Evolutionary conservation across 805 yeast genomes (phyloP).

Genomic region (Candida silvatica): DNA sequence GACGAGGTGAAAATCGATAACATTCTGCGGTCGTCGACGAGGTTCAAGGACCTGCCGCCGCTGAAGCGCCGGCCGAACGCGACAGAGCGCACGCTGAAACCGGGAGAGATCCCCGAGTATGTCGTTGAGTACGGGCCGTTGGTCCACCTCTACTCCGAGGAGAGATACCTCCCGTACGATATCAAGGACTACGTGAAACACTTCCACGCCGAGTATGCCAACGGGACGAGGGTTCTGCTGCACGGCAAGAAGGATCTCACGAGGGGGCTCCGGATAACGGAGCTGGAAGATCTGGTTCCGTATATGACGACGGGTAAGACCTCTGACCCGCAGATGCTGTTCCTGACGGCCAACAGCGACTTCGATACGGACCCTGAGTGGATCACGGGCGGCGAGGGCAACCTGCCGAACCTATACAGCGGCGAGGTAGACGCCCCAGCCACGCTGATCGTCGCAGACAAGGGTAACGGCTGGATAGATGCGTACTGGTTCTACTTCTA

Average conservation of each 20-base stretch:
- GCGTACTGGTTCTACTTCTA: slow-evolving; percentile 96
- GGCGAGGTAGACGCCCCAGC: slow-evolving; percentile 83
- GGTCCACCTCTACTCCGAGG: slow-evolving; percentile 85
- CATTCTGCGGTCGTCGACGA: slow-evolving; percentile 8
- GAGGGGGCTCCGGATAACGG: slow-evolving; percentile 18
- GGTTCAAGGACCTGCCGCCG: slow-evolving; percentile 27
- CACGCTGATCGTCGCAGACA: slow-evolving; percentile 73
- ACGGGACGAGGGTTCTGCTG: slow-evolving; percentile 33
- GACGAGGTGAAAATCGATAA: slow-evolving; percentile 7
- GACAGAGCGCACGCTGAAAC: slow-evolving; percentile 29
- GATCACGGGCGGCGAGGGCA: slow-evolving; percentile 74
- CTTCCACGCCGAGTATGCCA: slow-evolving; percentile 46
- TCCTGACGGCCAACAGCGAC: slow-evolving; percentile 59
- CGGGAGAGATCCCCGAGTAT: slow-evolving; percentile 57
- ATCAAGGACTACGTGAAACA: slow-evolving; percentile 58
- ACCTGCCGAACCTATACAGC: slow-evolving; percentile 59
- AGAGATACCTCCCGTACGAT: slow-evolving; percentile 77
- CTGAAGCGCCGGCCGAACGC: slow-evolving; percentile 23
- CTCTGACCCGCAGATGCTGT: slow-evolving; percentile 30
- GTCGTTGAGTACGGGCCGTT: slow-evolving; percentile 64
- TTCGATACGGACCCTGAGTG: slow-evolving; percentile 71
- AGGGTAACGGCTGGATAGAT: slow-evolving; percentile 92
- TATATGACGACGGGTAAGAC: slow-evolving; percentile 8
- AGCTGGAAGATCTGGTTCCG: slow-evolving; percentile 27
- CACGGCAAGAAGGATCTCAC: slow-evolving; percentile 12